A percentile compares a stretch with the other conserved stretches of the same genome.
phyloP scores from a whole-genome alignment of 345 rosid genomes.

The Eucalyptus guilfoylei region DNA sequence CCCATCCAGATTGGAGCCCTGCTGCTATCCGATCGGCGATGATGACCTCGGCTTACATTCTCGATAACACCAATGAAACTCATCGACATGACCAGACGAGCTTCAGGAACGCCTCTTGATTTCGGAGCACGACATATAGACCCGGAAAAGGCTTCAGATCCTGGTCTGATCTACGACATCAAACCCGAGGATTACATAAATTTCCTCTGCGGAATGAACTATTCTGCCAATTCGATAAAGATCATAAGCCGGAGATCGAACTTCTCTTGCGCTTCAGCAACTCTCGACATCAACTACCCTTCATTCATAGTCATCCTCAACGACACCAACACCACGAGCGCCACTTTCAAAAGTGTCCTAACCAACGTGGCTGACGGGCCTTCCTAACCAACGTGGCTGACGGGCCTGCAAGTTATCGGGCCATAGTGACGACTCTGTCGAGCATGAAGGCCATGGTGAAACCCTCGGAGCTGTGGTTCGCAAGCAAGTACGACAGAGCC shows the following conservation, averaged over 20 bases:
- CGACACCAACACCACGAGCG: slow-evolving; percentile 22
- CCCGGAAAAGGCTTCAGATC: slow-evolving; percentile 32
- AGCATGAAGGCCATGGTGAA: slow-evolving; percentile 18
- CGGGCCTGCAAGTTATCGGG: slow-evolving; percentile 4
- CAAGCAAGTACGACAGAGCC: slow-evolving; percentile 12
- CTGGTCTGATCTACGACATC: slow-evolving; percentile 31
- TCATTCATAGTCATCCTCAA: slow-evolving; percentile 36
- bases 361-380: slow-evolving; percentile 19
- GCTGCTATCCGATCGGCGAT: slow-evolving; percentile 42
- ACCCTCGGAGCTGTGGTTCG: slow-evolving; percentile 15
- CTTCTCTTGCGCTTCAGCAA: slow-evolving; percentile 7
- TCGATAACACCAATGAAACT: slow-evolving; percentile 6
- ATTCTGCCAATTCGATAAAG: slow-evolving; percentile 10
- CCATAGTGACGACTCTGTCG: not conserved
- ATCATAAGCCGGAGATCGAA: slow-evolving; percentile 10
- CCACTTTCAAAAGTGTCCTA: slow-evolving; percentile 26
- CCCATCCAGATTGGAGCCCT: slow-evolving; percentile 23
- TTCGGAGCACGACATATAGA: slow-evolving; percentile 40
- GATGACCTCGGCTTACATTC: slow-evolving; percentile 32
- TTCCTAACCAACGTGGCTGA: too few relatives aligned
- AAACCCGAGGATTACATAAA: slow-evolving; percentile 9
- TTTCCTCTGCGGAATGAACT: slow-evolving; percentile 28
- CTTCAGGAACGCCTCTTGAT: slow-evolving; percentile 33
- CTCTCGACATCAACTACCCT: slow-evolving; percentile 40
- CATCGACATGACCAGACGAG: slow-evolving; percentile 9